Base-by-base conservation (phyloP, 306 rosid genomes). In the Ziziphus jujuba region DNA sequence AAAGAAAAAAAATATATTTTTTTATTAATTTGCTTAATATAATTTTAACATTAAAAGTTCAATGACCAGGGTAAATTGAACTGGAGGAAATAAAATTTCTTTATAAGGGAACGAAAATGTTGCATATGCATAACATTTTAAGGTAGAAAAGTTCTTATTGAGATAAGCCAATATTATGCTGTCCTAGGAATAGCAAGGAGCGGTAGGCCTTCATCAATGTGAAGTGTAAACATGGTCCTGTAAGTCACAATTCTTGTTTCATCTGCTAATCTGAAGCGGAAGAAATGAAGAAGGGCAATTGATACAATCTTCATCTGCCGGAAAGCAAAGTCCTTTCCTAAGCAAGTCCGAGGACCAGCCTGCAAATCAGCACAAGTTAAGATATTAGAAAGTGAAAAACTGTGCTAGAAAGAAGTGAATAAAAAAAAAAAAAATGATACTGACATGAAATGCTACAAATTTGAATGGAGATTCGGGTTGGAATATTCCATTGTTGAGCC, bases 251-350 rank as follows among this genome's bases (percentile, higher is more conserved):
- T 66, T 55, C 61, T 68, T 1, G 75, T 58, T 34, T 72, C 85
- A 74, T 83, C 80, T 6, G 66, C 84, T 67, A 88, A 35, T 67
- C 82, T 84, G 77, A 91, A 86, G 58, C 49, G 78, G 68, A 88
- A 91, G 80, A 75, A 87, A 16, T 16, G 78, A 69, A 88, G 70
- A 66, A 88, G 83, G 45, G 93, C 60, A 54, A 77, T 76, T 7
- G 89, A 77, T 38, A 83, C 62, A 54, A 86, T 88, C 77, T 88
- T 91, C 96, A 88, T 91, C 79, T 88, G 93, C 73, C 81, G 82
- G 62, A 88, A 88, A 6, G 92, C 87, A 58, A 91, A 88, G 22
- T 91, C 92, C 74, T 84, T 91, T 45, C 97, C 91, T 25, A 88
- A 80, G 60, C 96, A 89, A 2, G 78, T 81, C 9, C 88, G 82